Base-by-base conservation (phyloP, 148 eudicot species). In the Cornus controversa region DNA sequence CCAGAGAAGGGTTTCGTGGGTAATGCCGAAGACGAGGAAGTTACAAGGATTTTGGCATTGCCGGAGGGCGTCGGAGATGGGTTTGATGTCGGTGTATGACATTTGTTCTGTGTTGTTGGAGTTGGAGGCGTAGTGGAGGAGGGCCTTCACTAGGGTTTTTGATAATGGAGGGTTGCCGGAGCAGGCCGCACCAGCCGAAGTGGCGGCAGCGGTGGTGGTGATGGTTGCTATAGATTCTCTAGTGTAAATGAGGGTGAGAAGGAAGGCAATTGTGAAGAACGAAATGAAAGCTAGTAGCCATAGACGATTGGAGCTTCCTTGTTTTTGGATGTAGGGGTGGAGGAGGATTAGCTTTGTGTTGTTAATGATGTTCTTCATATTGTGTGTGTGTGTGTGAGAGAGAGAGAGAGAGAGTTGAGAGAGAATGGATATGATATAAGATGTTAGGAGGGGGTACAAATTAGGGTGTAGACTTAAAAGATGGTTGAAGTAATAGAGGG, bases 301-400 rank as follows among this genome's bases (percentile, higher is more conserved):
- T 50, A 89, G 79, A n/a, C 87, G 82, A 69, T 81, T 86, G 8
- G 97, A 83, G 84, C 81, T 79, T 3, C 91, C 92, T 76, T 92
- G 97, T 82, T 92, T 92, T 31, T 85, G 88, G 70, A 92, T 87
- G 85, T 91, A 90, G 7, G 94, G 97, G 70, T 92, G 93, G 60
- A 91, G 87, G 45, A 92, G 91, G 23, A 92, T 86, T 6, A 92
- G 87, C 84, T 85, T 92, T 47, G 97, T 87, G 66, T 68, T 84
- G 72, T 72, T 82, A 34, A 65, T 75, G 60, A 69, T 86, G 85
- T 79, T 86, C 85, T 86, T 91, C 89, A 86, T 92, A 70, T 85
- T 80, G 69, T n/a, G n/a, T n/a, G n/a, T n/a, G n/a, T n/a, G n/a
- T n/a, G n/a, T 42, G 5, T 5, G 50, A 63, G 34, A 63, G n/a